Evolutionary conservation across 768 basidiomycete species (phyloP).

Genomic region (Hericium coralloides): DNA sequence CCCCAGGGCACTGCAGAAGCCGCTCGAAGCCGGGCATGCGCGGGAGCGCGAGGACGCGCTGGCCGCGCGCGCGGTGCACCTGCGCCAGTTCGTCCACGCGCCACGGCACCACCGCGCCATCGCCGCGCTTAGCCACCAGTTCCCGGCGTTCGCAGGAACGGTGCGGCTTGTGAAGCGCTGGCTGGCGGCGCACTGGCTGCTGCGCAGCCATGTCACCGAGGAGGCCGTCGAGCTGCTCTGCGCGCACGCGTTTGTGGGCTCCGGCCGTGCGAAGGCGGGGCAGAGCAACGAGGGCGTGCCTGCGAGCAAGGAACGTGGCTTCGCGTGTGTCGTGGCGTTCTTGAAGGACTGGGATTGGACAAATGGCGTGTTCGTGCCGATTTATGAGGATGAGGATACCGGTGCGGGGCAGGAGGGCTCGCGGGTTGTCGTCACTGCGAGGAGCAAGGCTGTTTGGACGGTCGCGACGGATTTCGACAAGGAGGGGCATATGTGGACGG

Average conservation of each 20-base stretch:
- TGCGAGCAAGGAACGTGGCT: constrained; percentile 70
- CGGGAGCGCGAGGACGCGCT: constrained; percentile 47
- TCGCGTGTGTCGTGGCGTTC: constrained; percentile 63
- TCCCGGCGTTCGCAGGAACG: constrained; percentile 72
- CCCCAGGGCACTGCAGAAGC: constrained; percentile 16
- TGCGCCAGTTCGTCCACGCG: constrained; percentile 64
- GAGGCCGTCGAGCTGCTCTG: constrained; percentile 85
- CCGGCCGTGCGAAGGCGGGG: constrained; percentile 26
- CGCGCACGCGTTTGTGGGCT: constrained; percentile 63
- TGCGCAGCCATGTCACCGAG: constrained; percentile 60
- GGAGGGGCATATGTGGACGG: constrained; percentile 72
- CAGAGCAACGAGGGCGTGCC: constrained; percentile 42
- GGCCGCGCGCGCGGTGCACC: constrained; percentile 50
- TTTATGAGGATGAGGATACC: constrained; percentile 41
- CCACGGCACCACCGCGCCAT: constrained; percentile 85
- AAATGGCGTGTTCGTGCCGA: constrained; percentile 60
- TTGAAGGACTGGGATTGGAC: constrained; percentile 83
- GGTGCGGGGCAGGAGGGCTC: constrained; percentile 5
- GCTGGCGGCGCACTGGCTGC: constrained; percentile 85
- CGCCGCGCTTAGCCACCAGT: constrained; percentile 69
- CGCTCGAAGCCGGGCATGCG: constrained; percentile 17
- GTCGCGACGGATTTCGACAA: constrained; percentile 73
- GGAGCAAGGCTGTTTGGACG: constrained; percentile 56
- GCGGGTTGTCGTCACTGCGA: constrained; percentile 24
- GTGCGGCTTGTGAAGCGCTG: constrained; percentile 88